Evolutionary conservation across 2,329 filamentous ascomycete species (phyloP).

Genomic region (Fusarium praegraminearum): DNA sequence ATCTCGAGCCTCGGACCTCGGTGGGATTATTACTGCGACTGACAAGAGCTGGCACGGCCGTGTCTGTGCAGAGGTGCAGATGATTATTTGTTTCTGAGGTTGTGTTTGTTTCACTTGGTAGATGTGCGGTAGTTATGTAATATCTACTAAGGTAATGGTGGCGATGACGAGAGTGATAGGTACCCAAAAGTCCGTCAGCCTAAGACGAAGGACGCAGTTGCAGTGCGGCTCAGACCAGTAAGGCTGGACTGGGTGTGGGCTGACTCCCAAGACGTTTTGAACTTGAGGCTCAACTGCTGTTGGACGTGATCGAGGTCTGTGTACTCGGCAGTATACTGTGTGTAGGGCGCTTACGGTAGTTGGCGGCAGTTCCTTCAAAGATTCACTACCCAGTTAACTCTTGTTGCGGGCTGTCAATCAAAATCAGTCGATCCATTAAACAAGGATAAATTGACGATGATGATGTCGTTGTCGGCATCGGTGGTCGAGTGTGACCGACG

Average conservation of each 20-base stretch:
- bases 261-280: conserved; percentile 24
- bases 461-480: conserved; percentile 22
- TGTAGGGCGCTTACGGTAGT: conserved; percentile 16
- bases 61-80: conserved; percentile 23
- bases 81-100: not conserved
- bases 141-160: not conserved
- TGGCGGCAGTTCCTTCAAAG: conserved; percentile 22
- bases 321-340: not conserved
- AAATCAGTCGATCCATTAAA: conserved; percentile 19
- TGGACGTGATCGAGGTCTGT: conserved; percentile 1
- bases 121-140: not conserved
- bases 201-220: conserved; percentile 1
- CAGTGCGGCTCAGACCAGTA: conserved; percentile 17
- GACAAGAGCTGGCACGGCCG: conserved; percentile 29
- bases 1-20: conserved; percentile 29
- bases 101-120: conserved; percentile 8
- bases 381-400: conserved; percentile 11
- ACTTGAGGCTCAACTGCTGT: conserved; percentile 29
- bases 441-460: conserved; percentile 31
- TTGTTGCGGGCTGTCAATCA: conserved; percentile 16
- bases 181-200: conserved; percentile 10
- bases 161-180: not conserved
- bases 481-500: conserved; percentile 28
- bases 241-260: conserved; percentile 16
- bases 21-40: conserved; percentile 22